phyloP scores from a whole-genome alignment of 257 asterid genomes.

The Scutellaria galericulata region DNA sequence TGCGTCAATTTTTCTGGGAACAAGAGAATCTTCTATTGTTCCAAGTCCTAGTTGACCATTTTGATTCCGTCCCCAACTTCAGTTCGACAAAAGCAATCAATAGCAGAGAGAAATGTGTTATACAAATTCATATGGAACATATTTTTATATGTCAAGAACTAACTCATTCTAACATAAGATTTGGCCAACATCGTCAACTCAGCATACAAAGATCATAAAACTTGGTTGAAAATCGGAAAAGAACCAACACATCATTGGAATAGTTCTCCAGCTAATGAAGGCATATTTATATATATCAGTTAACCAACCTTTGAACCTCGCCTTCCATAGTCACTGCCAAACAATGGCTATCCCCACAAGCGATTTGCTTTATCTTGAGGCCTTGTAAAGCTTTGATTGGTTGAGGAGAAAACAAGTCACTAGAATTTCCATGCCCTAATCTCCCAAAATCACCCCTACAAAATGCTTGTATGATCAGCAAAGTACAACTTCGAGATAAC shows the following conservation, averaged over 20 bases:
- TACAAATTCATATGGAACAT: not conserved
- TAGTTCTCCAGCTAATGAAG: not conserved
- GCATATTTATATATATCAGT: too few species aligned
- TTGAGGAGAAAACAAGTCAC: conserved; percentile 92
- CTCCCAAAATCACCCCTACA: conserved; percentile 99
- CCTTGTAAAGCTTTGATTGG: conserved; percentile 89
- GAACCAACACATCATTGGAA: not conserved
- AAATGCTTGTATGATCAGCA: conserved; percentile 26
- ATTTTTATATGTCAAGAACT: too few species aligned
- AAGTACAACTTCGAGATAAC: not conserved
- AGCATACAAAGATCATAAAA: not conserved
- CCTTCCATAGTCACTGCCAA: conserved; percentile 98
- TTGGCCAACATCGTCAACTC: not conserved
- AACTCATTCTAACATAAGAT: not conserved
- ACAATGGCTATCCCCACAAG: conserved; percentile 99
- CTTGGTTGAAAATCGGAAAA: conserved; percentile 6
- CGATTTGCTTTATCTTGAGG: conserved; percentile 82
- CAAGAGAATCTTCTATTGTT: conserved; percentile 85
- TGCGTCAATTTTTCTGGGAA: conserved; percentile 84
- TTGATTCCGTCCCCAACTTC: conserved; percentile 98
- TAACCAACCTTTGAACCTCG: conserved; percentile 80
- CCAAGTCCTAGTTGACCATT: conserved; percentile 99
- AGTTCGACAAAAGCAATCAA: conserved; percentile 35
- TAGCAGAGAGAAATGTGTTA: conserved; percentile 29
- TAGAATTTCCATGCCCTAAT: conserved; percentile 97